Base-by-base conservation (phyloP, 2,329 filamentous ascomycete species). In the Penicillium vulpinum region DNA sequence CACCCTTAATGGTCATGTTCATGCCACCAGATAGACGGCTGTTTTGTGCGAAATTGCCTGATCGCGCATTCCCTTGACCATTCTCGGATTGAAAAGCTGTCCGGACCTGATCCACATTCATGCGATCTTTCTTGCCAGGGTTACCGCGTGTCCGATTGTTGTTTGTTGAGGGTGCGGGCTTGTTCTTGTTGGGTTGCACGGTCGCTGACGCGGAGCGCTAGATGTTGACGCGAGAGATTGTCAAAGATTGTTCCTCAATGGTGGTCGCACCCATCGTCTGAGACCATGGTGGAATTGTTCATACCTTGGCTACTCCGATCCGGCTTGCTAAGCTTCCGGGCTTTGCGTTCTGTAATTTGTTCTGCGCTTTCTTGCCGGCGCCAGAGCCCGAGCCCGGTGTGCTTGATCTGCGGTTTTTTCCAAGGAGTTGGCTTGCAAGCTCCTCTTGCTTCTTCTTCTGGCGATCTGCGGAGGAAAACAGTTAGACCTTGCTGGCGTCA, bases 381-480 rank as follows among this genome's bases (percentile, higher is more conserved):
- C 48, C 68, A 35, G 71, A 64, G 49, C 75, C 77, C 24, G 78
- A 71, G 18, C 76, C 77, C 11, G 81, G 76, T 6, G 75, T 76
- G 64, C 76, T 81, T 13, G 77, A 70, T 62, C 80, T 77, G 63
- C 83, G 78, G 58, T 79, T 81, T 61, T 76, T 78, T 41, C 83
- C 83, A 29, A 88, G 78, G 40, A 88, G 82, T 66, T 85, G 75
- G 62, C 83, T 82, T 45, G 85, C 84, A 4, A 87, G 78, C 2
- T 75, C 73, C 67, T 85, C 81, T 56, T 83, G 80, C 67, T 81
- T 81, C 65, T 81, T 81, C 67, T 80, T 79, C 56, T 81, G 75
- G 45, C 83, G 81, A 67, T 78, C 81, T 83, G 54, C 43, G 51
- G 6, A 53, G 51, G 13, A 51, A 46, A 53, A 50, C 24, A 31